Base-by-base conservation (phyloP, 306 rosid genomes). In the Mimosa pudica region DNA sequence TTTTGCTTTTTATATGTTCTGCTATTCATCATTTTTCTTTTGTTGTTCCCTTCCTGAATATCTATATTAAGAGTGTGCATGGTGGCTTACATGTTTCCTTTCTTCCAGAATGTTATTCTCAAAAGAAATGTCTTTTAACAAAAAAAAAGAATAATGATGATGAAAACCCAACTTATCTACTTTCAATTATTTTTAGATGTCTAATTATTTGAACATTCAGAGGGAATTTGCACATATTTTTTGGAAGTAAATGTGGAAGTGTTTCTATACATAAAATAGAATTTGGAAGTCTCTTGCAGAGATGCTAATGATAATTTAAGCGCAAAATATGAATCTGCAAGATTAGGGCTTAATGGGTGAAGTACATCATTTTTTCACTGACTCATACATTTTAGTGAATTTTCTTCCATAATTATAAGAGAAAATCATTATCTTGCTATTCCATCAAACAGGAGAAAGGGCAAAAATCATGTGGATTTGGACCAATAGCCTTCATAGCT, bases 401-500 rank as follows among this genome's bases (percentile, higher is more conserved):
- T 55, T 61, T 67, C 62, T 71, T 42, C 71, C 66, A 55, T 65
- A 45, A 33, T 80, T 60, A 70, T 45, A 35, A 84, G 52, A 75
- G 30, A 69, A 76, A 35, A 55, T 79, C 74, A 10, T 71, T 73
- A 36, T 17, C 75, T 63, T 66, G 1, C 63, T 74, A 51, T 18
- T 76, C 72, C 73, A 60, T 30, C 81, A 64, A 86, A 84, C 85
- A 93, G 98, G 90, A 86, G 82, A 89, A 84, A 85, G 81, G 94
- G 89, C 88, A 30, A 77, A 83, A 64, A 73, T 82, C 92, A 18
- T 94, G 98, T 82, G 97, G 97, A 70, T 82, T 92, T 32, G 97
- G 98, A 63, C 96, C 96, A 35, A 84, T 92, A 80, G 97, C 97
- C 48, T 89, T 92, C 84, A 71, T 92, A 77, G 96, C 94, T 71